phyloP scores from a whole-genome alignment of 2,329 filamentous ascomycete species.

The Aspergillus piperis region DNA sequence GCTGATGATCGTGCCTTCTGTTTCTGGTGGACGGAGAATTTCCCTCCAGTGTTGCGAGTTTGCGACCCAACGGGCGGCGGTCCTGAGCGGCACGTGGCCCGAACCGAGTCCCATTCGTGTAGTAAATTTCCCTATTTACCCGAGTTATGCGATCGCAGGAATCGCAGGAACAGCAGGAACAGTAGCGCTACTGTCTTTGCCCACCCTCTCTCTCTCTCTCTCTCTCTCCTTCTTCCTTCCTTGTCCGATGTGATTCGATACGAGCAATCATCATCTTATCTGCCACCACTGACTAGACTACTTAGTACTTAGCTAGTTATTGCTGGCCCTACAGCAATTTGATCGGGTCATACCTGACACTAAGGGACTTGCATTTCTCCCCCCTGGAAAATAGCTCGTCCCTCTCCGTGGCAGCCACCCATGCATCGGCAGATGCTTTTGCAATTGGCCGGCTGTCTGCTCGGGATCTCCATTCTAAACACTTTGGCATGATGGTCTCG shows the following conservation, averaged over 20 bases:
- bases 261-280: neutral
- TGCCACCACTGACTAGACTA: neutral
- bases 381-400: conserved; percentile 1
- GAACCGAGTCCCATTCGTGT: neutral
- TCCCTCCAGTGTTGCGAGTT: neutral
- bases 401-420: neutral
- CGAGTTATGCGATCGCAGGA: conserved; percentile 1
- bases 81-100: conserved; percentile 4
- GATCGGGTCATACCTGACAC: no score
- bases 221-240: neutral
- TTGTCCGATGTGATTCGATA: neutral
- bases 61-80: neutral
- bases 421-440: neutral
- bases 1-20: neutral
- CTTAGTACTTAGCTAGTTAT: no score
- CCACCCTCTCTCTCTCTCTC: neutral
- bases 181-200: no score
- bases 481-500: neutral
- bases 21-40: neutral
- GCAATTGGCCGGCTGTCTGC: neutral
- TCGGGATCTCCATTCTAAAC: neutral
- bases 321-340: neutral
- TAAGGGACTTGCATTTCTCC: neutral
- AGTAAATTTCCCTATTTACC: conserved; percentile 4
- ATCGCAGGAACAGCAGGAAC: no score